Evolutionary conservation across 306 rosid species (phyloP).

Genomic region (Pueraria montana): DNA sequence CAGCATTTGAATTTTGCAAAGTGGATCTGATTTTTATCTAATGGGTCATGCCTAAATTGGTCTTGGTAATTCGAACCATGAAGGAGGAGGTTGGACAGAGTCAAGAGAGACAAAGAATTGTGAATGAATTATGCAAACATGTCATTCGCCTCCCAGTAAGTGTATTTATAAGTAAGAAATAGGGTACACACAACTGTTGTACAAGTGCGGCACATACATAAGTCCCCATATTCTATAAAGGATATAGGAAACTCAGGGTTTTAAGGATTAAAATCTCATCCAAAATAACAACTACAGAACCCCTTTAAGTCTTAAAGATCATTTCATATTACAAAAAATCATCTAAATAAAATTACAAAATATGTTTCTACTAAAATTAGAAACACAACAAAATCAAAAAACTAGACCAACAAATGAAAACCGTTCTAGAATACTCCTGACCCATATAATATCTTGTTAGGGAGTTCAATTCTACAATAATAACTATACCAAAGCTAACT

Average conservation of each 20-base stretch:
- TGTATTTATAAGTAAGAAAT: neutral
- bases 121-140: too few species aligned
- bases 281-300: neutral
- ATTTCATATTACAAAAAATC: neutral
- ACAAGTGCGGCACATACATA: neutral
- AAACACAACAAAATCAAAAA: neutral
- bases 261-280: neutral
- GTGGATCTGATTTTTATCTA: too few species aligned
- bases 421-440: neutral
- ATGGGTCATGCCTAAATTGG: too few species aligned
- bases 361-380: neutral
- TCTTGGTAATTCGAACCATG: too few species aligned
- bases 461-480: slow-evolving; percentile 17
- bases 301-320: neutral
- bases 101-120: too few species aligned
- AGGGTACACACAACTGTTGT: neutral
- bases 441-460: slow-evolving; percentile 12
- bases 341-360: neutral
- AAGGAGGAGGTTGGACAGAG: too few species aligned
- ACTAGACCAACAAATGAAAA: neutral
- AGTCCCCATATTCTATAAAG: neutral
- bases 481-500: slow-evolving; percentile 14
- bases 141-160: too few species aligned
- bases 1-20: too few species aligned
- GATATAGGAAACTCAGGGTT: neutral